These are phyloP conservation scores for Lentinus brumalis DNA, from an alignment of 768 basidiomycete genomes.

Conservation along the genomic window DNA sequence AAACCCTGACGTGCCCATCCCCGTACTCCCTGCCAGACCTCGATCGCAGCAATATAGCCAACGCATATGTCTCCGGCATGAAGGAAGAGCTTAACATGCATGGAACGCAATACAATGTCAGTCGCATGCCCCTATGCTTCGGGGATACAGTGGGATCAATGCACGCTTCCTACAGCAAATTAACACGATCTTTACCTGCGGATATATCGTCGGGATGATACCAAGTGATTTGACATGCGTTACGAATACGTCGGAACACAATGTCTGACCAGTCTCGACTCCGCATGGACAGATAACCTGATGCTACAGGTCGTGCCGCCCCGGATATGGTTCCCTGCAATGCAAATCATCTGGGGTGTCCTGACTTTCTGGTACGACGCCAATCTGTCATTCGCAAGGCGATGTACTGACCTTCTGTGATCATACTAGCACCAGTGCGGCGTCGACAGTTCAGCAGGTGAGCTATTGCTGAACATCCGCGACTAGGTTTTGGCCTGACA, in stretches of 20 bases:
- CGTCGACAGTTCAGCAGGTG: slow-evolving; percentile 59
- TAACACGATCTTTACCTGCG: slow-evolving; percentile 72
- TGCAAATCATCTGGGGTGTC: slow-evolving; percentile 67
- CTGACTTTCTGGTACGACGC: slow-evolving; percentile 60
- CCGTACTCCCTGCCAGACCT: slow-evolving; percentile 44
- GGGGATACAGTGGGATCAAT: background rate
- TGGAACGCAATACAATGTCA: slow-evolving; percentile 63
- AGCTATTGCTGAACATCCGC: background rate
- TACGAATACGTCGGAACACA: background rate
- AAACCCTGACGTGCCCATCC: background rate
- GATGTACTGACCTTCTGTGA: background rate
- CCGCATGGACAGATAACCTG: slow-evolving; percentile 52
- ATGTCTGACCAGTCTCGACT: background rate
- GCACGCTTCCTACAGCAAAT: slow-evolving; percentile 46
- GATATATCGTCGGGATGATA: slow-evolving; percentile 76
- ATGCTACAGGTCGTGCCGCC: slow-evolving; percentile 65
- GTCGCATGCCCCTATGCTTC: slow-evolving; percentile 10
- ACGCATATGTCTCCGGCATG: slow-evolving; percentile 83
- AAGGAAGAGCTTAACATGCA: slow-evolving; percentile 68
- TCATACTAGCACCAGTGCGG: slow-evolving; percentile 51
- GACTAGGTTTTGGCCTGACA: background rate
- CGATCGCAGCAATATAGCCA: slow-evolving; percentile 67
- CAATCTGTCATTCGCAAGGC: background rate
- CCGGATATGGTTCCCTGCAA: slow-evolving; percentile 64
- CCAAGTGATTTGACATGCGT: slow-evolving; percentile 45